Conservation (phyloP, 192 early-diverging fungal species). For the Umbelopsis vinacea region DNA sequence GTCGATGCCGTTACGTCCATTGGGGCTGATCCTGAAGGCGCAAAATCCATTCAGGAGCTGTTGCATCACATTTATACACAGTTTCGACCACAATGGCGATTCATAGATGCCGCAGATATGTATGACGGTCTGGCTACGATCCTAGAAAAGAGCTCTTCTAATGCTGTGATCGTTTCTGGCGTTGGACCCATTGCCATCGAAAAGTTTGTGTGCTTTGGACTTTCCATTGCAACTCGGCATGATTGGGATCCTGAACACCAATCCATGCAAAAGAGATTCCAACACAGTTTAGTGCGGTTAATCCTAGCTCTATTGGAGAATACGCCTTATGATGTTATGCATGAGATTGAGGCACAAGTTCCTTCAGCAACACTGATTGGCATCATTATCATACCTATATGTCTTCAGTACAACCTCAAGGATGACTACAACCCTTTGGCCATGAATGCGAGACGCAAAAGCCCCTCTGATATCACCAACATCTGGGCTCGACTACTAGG, state of each 20-base stretch:
- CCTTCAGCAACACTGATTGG: constrained; percentile 53
- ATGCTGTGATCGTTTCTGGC: constrained; percentile 31
- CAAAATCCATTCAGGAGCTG: constrained; percentile 22
- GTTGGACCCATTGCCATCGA: constrained; percentile 47
- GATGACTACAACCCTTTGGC: constrained; percentile 19
- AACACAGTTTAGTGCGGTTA: constrained; percentile 49
- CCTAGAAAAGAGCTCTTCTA: constrained; percentile 38
- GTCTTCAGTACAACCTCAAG: constrained; percentile 48
- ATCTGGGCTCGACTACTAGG: constrained; percentile 34
- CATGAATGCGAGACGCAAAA: background rate
- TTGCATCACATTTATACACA: constrained; percentile 35
- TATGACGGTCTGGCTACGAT: constrained; percentile 49
- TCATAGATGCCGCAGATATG: constrained; percentile 51
- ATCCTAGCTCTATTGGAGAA: constrained; percentile 55
- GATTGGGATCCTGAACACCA: constrained; percentile 45
- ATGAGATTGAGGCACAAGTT: constrained; percentile 45
- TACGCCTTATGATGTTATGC: constrained; percentile 47
- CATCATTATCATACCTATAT: constrained; percentile 54
- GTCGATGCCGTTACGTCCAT: constrained; percentile 35
- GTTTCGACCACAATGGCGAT: constrained; percentile 47
- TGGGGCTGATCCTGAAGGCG: constrained; percentile 30
- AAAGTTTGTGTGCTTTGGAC: constrained; percentile 45
- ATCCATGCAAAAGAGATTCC: constrained; percentile 41
- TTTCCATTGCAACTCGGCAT: constrained; percentile 38
- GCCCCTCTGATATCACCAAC: constrained; percentile 16